Base-by-base conservation (phyloP, 352 stramenopile species). In the Phytophthora tentaculata region DNA sequence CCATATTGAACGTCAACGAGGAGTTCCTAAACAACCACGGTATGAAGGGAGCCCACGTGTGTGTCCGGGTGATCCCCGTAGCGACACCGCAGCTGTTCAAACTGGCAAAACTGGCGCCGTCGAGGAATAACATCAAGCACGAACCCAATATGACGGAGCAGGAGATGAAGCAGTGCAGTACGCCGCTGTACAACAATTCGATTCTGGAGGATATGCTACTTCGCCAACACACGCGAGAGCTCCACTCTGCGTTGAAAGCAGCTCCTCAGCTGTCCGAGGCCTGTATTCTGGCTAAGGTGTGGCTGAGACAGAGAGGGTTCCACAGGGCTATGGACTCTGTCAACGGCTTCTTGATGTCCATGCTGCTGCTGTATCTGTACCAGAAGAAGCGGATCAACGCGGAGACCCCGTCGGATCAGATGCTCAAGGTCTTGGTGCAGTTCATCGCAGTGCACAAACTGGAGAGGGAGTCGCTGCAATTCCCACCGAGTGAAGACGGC, bases 201-300 rank as follows among this genome's bases (percentile, higher is more conserved):
- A 91, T 98, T 19, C 64, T 98, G n/a, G 92, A 98, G 62, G 92
- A 98, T 64, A 94, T 97, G 87, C 81, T 88, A 73, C 69, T 96
- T 43, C 80, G 80, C 2, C 74, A 88, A 24, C 92, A 97, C 64
- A 92, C 93, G 28, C 70, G 84, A 29, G 84, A 93, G 48, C 83
- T 98, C 13, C 89, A 97, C 61, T 67, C 76, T 1, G 80, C 76
- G 28, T 62, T 86, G 19, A 83, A 83, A 22, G 81, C 90, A 47
- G 92, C 81, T 1, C 73, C 81, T 9, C 76, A 89, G 52, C 89
- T 98, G 63, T 81, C 77, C 0, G 78, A 96, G 26, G 88, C 90
- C 0, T 95, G 86, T 53, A 76, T 96, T 20, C 66, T 98, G 12
- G 73, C 81, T 43, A 97, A 97, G 61, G 84, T 97, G 10, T 98